Percentiles rank a stretch among this genome's conserved stretches.
Evolutionary conservation across 2,329 filamentous ascomycete species (phyloP).

Genomic region (Zasmidium cellare): DNA sequence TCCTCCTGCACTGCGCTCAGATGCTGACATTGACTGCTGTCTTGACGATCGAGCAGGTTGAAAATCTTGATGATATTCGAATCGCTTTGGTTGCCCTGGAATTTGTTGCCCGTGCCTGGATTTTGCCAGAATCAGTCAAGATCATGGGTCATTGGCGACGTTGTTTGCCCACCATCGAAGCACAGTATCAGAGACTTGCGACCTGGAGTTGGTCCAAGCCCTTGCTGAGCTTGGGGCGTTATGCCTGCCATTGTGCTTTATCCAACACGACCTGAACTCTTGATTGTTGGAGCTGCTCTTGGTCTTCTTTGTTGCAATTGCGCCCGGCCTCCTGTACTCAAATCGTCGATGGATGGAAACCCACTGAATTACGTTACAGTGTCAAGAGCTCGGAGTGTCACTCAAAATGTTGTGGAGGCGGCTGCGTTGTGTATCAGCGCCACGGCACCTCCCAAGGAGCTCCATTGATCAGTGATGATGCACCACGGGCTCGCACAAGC

Average conservation of each 20-base stretch:
- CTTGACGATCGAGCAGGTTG: constrained; percentile 67
- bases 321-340: not conserved
- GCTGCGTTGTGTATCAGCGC: not conserved
- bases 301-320: not conserved
- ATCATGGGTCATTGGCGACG: not conserved
- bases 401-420: not conserved
- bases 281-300: not conserved
- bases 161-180: constrained; percentile 1
- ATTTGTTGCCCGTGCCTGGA: constrained; percentile 6
- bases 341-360: not conserved
- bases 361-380: not conserved
- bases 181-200: constrained; percentile 7
- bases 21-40: constrained; percentile 54
- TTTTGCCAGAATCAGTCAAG: too few relatives aligned
- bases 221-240: not conserved
- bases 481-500: not conserved
- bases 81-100: constrained; percentile 6
- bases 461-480: too few relatives aligned
- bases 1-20: not conserved
- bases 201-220: not conserved
- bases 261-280: not conserved
- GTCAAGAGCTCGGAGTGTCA: not conserved
- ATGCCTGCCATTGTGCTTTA: not conserved
- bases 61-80: constrained; percentile 64
- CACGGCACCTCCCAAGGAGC: too few relatives aligned